Evolutionary conservation across 306 rosid species (phyloP).

Genomic region (Corylus avellana): DNA sequence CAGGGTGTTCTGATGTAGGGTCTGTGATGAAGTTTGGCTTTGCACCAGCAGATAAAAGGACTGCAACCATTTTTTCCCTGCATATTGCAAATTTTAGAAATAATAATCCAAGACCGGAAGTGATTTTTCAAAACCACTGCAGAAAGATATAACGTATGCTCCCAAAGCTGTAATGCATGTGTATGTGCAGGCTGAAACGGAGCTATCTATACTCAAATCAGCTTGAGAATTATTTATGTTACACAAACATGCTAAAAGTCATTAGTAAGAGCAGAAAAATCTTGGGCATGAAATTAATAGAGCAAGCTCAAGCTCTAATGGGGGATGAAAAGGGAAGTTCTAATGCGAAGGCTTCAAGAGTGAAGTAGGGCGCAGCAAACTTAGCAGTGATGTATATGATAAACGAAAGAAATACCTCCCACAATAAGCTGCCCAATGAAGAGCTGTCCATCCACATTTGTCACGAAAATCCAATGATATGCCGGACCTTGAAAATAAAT

Average conservation of each 20-base stretch:
- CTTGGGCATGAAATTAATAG: not conserved
- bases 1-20: constrained; percentile 74
- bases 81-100: constrained; percentile 15
- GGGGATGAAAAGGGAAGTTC: not conserved
- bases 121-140: not conserved
- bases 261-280: not conserved
- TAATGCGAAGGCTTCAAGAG: not conserved
- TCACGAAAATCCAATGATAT: constrained; percentile 89
- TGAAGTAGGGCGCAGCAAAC: constrained; percentile 13
- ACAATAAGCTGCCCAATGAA: constrained; percentile 92
- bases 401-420: constrained; percentile 59
- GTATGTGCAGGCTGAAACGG: not conserved
- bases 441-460: constrained; percentile 94
- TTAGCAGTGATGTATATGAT: constrained; percentile 8
- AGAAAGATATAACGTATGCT: not conserved
- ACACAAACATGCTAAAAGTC: constrained; percentile 23
- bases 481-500: constrained; percentile 76
- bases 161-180: not conserved
- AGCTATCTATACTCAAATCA: not conserved
- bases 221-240: not conserved
- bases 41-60: constrained; percentile 78
- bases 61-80: constrained; percentile 89
- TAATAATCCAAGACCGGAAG: not conserved
- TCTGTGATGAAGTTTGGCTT: constrained; percentile 93
- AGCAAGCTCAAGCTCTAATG: not conserved